These are phyloP conservation scores for Prunus dulcis DNA, from an alignment of 306 rosid genomes.

Conservation along the genomic window DNA sequence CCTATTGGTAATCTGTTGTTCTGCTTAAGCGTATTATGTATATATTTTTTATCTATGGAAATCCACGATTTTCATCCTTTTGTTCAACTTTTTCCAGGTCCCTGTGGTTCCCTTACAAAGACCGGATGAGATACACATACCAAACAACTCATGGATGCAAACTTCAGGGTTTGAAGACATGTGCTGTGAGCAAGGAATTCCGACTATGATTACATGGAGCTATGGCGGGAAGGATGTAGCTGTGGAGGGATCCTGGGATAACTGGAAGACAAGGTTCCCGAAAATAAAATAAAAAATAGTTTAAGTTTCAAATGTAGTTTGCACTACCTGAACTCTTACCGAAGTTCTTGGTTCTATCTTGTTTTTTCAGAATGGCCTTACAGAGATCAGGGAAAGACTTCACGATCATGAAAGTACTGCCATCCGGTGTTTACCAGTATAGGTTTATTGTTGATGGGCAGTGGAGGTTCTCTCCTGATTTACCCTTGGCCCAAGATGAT, in stretches of 20 bases:
- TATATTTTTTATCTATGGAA: not conserved
- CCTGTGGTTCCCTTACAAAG: slow-evolving; percentile 82
- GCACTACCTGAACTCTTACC: slow-evolving; percentile 17
- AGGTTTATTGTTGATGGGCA: slow-evolving; percentile 91
- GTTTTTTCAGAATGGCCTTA: slow-evolving; percentile 57
- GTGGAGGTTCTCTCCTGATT: slow-evolving; percentile 79
- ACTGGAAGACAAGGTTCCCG: slow-evolving; percentile 80
- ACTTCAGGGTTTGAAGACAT: slow-evolving; percentile 63
- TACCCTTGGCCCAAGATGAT: slow-evolving; percentile 78
- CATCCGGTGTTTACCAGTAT: slow-evolving; percentile 98
- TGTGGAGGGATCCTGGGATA: slow-evolving; percentile 98
- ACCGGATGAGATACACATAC: slow-evolving; percentile 75
- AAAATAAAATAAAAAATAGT: slow-evolving; percentile 10
- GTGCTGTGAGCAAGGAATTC: slow-evolving; percentile 72
- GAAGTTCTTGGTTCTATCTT: slow-evolving; percentile 21
- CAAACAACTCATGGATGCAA: slow-evolving; percentile 74
- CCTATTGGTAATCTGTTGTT: not conserved
- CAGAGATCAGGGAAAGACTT: slow-evolving; percentile 98
- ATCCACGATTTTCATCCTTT: slow-evolving; percentile 2
- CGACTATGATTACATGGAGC: slow-evolving; percentile 94
- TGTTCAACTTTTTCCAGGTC: slow-evolving; percentile 46
- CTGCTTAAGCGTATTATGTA: not conserved
- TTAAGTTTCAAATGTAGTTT: not conserved
- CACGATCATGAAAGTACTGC: slow-evolving; percentile 84
- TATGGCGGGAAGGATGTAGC: slow-evolving; percentile 84